A percentile compares a stretch with the other conserved stretches of the same genome.
Evolutionary conservation across 306 rosid genomes (phyloP).

Genomic region (Lagenaria siceraria): DNA sequence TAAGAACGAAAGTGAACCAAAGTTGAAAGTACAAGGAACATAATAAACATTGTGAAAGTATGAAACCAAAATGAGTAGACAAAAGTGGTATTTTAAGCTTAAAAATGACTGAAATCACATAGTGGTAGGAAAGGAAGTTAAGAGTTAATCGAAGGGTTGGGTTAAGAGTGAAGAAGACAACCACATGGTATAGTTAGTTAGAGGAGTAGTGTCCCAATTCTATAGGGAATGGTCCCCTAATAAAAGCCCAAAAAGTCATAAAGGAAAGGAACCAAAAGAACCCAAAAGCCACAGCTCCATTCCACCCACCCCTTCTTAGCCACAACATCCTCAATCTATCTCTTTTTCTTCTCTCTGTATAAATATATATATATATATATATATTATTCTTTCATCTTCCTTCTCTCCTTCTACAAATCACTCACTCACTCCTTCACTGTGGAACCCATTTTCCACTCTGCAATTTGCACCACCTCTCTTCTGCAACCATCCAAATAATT

Average conservation of each 20-base stretch:
- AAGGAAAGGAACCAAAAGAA: background rate
- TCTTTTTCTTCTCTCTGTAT: background rate
- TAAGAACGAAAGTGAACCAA: no score
- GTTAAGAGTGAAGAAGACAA: background rate
- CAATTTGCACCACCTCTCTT: background rate
- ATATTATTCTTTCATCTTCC: background rate
- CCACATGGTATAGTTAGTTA: background rate
- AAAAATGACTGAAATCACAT: background rate
- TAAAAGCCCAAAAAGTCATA: background rate
- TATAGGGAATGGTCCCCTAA: background rate
- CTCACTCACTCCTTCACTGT: background rate
- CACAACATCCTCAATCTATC: background rate
- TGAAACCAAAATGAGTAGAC: no score
- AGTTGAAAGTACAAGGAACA: no score
- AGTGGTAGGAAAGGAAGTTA: background rate
- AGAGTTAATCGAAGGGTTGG: background rate
- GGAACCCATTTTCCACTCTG: background rate
- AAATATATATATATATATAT: background rate
- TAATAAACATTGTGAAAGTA: no score
- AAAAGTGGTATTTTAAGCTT: no score
- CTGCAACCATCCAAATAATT: background rate
- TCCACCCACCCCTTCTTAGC: background rate
- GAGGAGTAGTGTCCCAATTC: background rate
- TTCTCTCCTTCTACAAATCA: background rate
- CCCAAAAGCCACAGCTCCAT: background rate